Evolutionary conservation across 441 rosid genomes (phyloP), one percentile per base, ranked within the genome.

Genomic region (Gossypium gossypioides): DNA sequence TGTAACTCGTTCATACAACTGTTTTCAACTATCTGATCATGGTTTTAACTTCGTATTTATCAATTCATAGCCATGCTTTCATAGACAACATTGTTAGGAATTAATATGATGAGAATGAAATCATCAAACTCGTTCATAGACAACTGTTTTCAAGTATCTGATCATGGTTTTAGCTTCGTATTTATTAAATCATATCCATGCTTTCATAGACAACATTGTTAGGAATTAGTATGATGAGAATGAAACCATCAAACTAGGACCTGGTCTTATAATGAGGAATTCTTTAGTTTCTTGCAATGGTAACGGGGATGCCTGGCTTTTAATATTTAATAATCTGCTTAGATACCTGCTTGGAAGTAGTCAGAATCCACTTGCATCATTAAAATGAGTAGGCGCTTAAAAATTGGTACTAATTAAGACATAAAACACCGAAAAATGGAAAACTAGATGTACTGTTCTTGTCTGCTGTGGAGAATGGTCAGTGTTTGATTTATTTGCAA

Each of bases 21-120:
- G 25, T 22, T 40, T 40, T 75, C 37, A 68, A 16, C 19, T 24
- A 63, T 64, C 32, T 71, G 68, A 25, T 55, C 71, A 34, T 64
- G 29, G 52, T 16, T 67, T 21, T 34, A 27, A 12, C 34, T 46
- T 76, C 37, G 2, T 24, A 42, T 74, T 65, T 72, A 13, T 70
- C 21, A 46, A 6, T 24, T 51, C 46, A 29, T 16, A 32, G 15
- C 40, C 46, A 54, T 19, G 59, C 37, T 32, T 32, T 32, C 37
- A 32, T 32, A 2, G 2, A 8, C 68, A 34, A 62, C 48, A 34
- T 61, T 61, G 2, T 60, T 61, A 16, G 15, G 68, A 62, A 15
- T 32, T 21, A 18, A 3, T 32, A 1, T 16, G 22, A 62, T 62
- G 50, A 18, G 25, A 32, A 68, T 27, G 46, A 27, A 50, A n/a